Conservation (phyloP, 306 rosid species). For the Begonia fuchsioides region DNA sequence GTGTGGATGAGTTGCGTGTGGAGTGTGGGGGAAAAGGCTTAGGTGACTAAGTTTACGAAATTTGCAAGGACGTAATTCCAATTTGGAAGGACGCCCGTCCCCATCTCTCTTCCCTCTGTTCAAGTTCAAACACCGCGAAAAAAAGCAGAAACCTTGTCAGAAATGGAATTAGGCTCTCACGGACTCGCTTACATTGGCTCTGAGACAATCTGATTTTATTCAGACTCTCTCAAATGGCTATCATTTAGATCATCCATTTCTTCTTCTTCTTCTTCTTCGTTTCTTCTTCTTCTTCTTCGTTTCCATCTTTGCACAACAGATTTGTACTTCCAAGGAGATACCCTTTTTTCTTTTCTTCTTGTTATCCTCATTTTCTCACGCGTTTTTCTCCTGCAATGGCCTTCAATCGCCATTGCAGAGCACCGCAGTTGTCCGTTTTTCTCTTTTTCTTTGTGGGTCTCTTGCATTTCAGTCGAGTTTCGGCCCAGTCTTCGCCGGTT, state of each 20-base stretch:
- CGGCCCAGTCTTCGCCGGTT: constrained; percentile 33
- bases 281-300: constrained; percentile 11
- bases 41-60: too few species aligned
- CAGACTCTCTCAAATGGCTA: background rate
- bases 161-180: too few species aligned
- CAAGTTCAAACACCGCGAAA: too few species aligned
- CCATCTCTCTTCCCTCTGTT: too few species aligned
- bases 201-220: too few species aligned
- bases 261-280: background rate
- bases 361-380: background rate
- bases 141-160: too few species aligned
- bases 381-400: constrained; percentile 21
- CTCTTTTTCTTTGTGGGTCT: constrained; percentile 19
- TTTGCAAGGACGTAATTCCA: too few species aligned
- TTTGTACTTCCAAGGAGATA: constrained; percentile 5
- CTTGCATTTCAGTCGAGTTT: constrained; percentile 11
- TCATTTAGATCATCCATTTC: background rate
- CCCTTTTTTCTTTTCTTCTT: constrained; percentile 7
- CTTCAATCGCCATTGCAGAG: constrained; percentile 26
- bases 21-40: too few species aligned
- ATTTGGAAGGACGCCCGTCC: too few species aligned
- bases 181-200: too few species aligned
- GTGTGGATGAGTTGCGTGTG: too few species aligned
- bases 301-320: background rate
- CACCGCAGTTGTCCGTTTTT: constrained; percentile 40